These are phyloP conservation scores for Cryptosporidium ubiquitum DNA, from an alignment of 169 alveolate genomes.

Conservation along the genomic window DNA sequence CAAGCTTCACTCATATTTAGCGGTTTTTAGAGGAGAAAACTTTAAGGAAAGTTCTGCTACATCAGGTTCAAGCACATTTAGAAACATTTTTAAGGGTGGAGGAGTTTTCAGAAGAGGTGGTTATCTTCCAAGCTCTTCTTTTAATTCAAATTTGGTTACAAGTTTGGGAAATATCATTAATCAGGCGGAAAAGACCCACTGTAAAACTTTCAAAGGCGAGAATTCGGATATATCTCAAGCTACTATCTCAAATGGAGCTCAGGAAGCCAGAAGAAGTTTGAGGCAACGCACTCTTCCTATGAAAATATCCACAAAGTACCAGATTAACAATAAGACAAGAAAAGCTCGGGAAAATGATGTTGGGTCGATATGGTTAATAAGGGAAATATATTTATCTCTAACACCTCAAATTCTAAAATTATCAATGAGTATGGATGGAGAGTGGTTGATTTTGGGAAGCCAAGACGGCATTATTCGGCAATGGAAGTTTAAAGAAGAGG, in stretches of 20 bases:
- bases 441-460: constrained; percentile 58
- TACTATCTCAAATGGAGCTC: neutral
- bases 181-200: neutral
- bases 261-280: constrained; percentile 31
- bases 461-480: constrained; percentile 60
- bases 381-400: constrained; percentile 47
- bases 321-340: constrained; percentile 34
- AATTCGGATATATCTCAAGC: neutral
- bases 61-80: constrained; percentile 14
- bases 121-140: constrained; percentile 4
- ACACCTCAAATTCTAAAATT: constrained; percentile 36
- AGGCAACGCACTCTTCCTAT: constrained; percentile 55
- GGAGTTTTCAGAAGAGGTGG: constrained; percentile 7
- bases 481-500: constrained; percentile 41
- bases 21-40: neutral
- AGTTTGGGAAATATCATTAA: constrained; percentile 24
- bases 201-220: neutral
- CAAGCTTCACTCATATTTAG: constrained; percentile 21
- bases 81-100: constrained; percentile 12
- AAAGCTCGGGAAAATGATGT: constrained; percentile 17
- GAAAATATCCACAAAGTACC: constrained; percentile 41
- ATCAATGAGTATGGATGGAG: constrained; percentile 62
- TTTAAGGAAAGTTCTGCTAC: neutral
- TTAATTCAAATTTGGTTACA: constrained; percentile 32
- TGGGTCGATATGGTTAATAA: constrained; percentile 47